Conservation (phyloP, 1,139 yeast genomes). For the Petasospora fabianii region DNA sequence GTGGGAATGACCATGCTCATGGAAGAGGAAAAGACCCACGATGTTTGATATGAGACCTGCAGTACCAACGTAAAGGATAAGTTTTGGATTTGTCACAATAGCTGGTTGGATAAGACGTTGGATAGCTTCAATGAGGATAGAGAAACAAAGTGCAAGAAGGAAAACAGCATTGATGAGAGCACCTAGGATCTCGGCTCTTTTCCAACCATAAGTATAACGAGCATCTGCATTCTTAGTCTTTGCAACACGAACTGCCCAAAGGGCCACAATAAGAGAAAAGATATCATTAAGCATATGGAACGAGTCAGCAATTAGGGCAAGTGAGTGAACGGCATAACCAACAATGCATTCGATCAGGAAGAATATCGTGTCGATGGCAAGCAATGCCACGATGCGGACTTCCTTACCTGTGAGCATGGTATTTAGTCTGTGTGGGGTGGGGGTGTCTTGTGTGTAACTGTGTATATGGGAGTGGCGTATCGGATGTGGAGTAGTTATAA, state of each 20-base stretch:
- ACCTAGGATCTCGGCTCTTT: conserved; percentile 91
- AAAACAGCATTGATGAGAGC: conserved; percentile 94
- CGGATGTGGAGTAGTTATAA: not conserved
- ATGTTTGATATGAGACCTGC: conserved; percentile 82
- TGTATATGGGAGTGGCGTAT: not conserved
- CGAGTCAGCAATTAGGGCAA: conserved; percentile 92
- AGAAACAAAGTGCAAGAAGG: conserved; percentile 83
- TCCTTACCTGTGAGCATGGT: conserved; percentile 47
- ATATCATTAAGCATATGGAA: conserved; percentile 98
- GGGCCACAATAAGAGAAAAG: conserved; percentile 81
- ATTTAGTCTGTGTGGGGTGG: not conserved
- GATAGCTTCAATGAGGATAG: conserved; percentile 88
- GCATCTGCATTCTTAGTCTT: conserved; percentile 81
- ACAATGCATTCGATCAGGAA: conserved; percentile 81
- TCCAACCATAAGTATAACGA: conserved; percentile 93
- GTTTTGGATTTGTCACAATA: conserved; percentile 70
- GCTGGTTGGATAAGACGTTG: conserved; percentile 85
- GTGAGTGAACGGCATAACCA: conserved; percentile 86
- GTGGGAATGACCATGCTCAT: conserved; percentile 82
- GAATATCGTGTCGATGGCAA: conserved; percentile 75
- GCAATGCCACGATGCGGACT: conserved; percentile 65
- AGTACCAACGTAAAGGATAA: conserved; percentile 76
- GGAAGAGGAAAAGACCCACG: conserved; percentile 81
- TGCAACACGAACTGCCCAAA: conserved; percentile 95
- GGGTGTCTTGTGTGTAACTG: not conserved